Percentiles rank a stretch among this genome's conserved stretches.
Conservation (phyloP, 495 filamentous ascomycete species). For the Oleoguttula mirabilis region DNA sequence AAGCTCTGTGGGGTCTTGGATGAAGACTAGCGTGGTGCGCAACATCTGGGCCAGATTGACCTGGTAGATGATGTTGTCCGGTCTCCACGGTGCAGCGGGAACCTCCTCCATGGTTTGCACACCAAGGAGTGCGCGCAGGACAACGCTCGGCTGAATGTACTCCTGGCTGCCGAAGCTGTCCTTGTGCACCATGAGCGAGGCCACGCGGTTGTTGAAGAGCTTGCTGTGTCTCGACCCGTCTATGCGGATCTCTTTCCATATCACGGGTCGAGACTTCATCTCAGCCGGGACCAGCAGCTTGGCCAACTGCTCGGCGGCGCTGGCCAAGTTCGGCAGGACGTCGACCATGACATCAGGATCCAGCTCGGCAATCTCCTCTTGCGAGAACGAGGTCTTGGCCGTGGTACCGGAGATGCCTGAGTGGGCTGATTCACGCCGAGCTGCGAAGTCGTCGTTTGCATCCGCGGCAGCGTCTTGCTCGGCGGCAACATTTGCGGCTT, state of each 20-base stretch:
- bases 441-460: not conserved
- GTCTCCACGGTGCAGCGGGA: slow-evolving; percentile 14
- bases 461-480: slow-evolving; percentile 10
- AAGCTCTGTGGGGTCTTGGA: slow-evolving; percentile 2
- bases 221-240: slow-evolving; percentile 8
- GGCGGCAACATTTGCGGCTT: slow-evolving; percentile 2
- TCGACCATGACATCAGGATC: slow-evolving; percentile 18
- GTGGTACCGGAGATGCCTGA: slow-evolving; percentile 37
- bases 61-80: slow-evolving; percentile 18
- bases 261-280: not conserved
- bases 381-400: slow-evolving; percentile 29
- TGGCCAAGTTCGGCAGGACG: slow-evolving; percentile 7
- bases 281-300: slow-evolving; percentile 12
- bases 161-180: slow-evolving; percentile 9
- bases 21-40: slow-evolving; percentile 1
- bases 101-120: slow-evolving; percentile 8
- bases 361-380: slow-evolving; percentile 23
- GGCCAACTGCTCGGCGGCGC: slow-evolving; percentile 5
- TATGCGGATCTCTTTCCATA: slow-evolving; percentile 11
- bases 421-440: slow-evolving; percentile 21
- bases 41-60: slow-evolving; percentile 19
- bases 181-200: slow-evolving; percentile 5
- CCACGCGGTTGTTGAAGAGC: slow-evolving; percentile 10
- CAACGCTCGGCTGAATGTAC: slow-evolving; percentile 15
- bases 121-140: slow-evolving; percentile 15